These are phyloP conservation scores for Globisporangium takayamanum DNA, from an alignment of 352 stramenopile species.

Conservation along the genomic window DNA sequence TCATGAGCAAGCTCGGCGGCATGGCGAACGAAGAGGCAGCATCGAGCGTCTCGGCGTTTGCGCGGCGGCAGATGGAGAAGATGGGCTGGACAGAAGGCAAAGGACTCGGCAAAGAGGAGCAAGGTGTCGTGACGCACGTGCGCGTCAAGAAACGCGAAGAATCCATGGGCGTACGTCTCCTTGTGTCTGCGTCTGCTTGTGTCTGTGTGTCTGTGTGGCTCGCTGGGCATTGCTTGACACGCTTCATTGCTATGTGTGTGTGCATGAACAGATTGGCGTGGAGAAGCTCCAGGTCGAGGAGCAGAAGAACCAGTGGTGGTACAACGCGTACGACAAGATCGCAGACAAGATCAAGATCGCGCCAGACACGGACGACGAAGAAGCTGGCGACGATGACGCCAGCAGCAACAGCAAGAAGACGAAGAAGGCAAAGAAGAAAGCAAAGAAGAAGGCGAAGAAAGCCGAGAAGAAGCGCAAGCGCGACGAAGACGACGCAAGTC, in stretches of 20 bases:
- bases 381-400: constrained; percentile 5
- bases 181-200: no score
- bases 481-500: constrained; percentile 9
- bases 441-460: constrained; percentile 39
- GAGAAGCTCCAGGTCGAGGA: constrained; percentile 65
- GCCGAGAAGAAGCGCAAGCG: constrained; percentile 32
- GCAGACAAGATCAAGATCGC: constrained; percentile 84
- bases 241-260: neutral
- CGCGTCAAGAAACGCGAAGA: constrained; percentile 92
- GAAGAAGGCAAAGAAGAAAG: constrained; percentile 30
- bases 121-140: constrained; percentile 92
- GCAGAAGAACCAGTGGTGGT: constrained; percentile 84
- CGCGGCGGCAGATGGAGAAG: constrained; percentile 88
- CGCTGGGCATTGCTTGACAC: neutral
- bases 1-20: constrained; percentile 62
- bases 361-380: constrained; percentile 50
- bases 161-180: constrained; percentile 57
- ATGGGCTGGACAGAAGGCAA: constrained; percentile 96
- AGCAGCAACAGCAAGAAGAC: constrained; percentile 55
- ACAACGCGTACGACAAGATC: constrained; percentile 83
- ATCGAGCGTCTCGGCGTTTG: constrained; percentile 65
- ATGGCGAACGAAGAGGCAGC: constrained; percentile 78
- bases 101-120: constrained; percentile 93
- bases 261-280: constrained; percentile 47
- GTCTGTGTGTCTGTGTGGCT: no score